phyloP scores from a whole-genome alignment of 108 stramenopile species.

The Nitzschia sp. region DNA sequence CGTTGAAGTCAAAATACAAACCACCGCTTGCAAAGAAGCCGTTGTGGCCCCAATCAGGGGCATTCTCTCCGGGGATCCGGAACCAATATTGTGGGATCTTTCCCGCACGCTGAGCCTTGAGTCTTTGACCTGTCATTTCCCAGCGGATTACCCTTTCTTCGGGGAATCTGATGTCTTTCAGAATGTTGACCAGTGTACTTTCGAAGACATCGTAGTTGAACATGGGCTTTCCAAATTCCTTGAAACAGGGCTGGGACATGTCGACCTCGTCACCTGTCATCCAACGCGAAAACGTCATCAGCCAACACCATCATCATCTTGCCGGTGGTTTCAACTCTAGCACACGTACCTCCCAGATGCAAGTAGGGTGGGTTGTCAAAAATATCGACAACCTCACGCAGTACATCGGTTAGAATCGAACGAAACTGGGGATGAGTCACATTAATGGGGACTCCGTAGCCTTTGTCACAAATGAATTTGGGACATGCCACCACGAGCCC shows the following conservation, averaged over 20 bases:
- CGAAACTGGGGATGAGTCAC: slow-evolving; percentile 30
- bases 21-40: slow-evolving; percentile 16
- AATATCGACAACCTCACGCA: slow-evolving; percentile 41
- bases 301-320: no score
- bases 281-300: neutral
- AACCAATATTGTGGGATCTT: slow-evolving; percentile 25
- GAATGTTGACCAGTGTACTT: neutral
- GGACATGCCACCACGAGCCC: slow-evolving; percentile 44
- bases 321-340: neutral
- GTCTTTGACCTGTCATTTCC: slow-evolving; percentile 20
- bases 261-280: slow-evolving; percentile 30
- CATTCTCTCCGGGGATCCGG: slow-evolving; percentile 5
- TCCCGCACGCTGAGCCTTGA: slow-evolving; percentile 20
- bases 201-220: slow-evolving; percentile 30
- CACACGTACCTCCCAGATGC: slow-evolving; percentile 42
- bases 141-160: slow-evolving; percentile 29
- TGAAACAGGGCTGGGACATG: slow-evolving; percentile 40
- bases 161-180: slow-evolving; percentile 18
- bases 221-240: slow-evolving; percentile 25
- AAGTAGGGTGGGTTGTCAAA: slow-evolving; percentile 48
- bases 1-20: slow-evolving; percentile 27
- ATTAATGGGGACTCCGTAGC: slow-evolving; percentile 50
- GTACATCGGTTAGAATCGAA: slow-evolving; percentile 28
- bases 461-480: slow-evolving; percentile 39
- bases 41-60: neutral